Evolutionary conservation across 208 protist genomes (phyloP).

Genomic region (Spongospora subterranea): DNA sequence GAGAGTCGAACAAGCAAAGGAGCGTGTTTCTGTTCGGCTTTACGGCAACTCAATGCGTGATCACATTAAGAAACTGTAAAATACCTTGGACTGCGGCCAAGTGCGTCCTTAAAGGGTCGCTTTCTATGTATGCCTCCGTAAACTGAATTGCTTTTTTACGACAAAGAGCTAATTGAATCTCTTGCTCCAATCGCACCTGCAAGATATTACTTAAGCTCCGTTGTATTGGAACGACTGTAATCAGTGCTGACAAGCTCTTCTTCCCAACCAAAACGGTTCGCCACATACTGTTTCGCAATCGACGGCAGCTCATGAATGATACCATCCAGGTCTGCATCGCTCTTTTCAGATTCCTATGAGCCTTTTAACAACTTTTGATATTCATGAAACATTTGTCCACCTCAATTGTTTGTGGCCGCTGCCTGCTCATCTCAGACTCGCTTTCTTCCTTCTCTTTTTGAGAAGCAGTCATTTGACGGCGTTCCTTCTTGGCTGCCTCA

Average conservation of each 20-base stretch:
- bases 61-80: not conserved
- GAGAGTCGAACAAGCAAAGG: constrained; percentile 2
- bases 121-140: not conserved
- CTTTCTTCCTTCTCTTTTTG: not conserved
- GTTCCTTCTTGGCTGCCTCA: not conserved
- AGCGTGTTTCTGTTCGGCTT: not conserved
- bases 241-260: not conserved
- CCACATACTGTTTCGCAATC: not conserved
- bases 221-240: not conserved
- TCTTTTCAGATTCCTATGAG: not conserved
- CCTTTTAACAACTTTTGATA: not conserved
- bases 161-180: not conserved
- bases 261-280: constrained; percentile 7
- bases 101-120: not conserved
- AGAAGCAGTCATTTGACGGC: not conserved
- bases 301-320: not conserved
- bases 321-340: not conserved
- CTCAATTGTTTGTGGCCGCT: not conserved
- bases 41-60: not conserved
- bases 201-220: not conserved
- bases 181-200: constrained; percentile 15
- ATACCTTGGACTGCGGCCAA: not conserved
- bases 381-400: not conserved
- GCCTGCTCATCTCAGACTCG: not conserved
- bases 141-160: not conserved